Conservation (phyloP, 768 basidiomycete species). For the Phanerochaete sordida region DNA sequence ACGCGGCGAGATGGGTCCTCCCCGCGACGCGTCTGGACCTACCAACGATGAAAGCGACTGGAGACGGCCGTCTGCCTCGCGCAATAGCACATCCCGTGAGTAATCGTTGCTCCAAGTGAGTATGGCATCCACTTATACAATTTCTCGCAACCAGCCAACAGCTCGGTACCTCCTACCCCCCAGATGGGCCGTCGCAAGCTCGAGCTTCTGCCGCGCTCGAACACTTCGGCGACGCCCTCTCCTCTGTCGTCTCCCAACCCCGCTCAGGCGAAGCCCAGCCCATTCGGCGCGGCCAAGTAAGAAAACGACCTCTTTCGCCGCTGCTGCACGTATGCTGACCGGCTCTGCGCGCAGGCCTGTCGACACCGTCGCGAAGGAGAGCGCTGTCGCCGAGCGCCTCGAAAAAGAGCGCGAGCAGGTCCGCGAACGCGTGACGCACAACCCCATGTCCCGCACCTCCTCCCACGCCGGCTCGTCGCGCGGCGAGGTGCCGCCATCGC, state of each 20-base stretch:
- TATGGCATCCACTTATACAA: background rate
- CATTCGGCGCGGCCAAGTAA: constrained; percentile 86
- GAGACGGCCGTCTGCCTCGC: constrained; percentile 52
- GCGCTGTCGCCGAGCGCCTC: constrained; percentile 66
- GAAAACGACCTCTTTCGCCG: constrained; percentile 16
- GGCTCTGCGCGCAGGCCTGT: constrained; percentile 62
- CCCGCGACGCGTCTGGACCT: constrained; percentile 35
- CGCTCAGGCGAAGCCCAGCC: constrained; percentile 57
- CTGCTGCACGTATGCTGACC: background rate
- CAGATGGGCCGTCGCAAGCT: constrained; percentile 77
- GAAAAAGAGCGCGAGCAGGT: constrained; percentile 55
- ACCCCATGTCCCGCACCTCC: constrained; percentile 46
- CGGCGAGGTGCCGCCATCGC: constrained; percentile 1
- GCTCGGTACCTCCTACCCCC: constrained; percentile 79
- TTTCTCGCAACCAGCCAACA: constrained; percentile 54
- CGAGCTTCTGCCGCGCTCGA: constrained; percentile 80
- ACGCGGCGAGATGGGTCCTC: constrained; percentile 52
- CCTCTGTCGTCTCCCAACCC: constrained; percentile 81
- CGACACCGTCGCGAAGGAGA: constrained; percentile 75
- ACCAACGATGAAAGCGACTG: constrained; percentile 65
- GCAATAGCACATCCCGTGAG: constrained; percentile 63
- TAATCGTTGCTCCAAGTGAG: constrained; percentile 12
- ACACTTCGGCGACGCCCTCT: constrained; percentile 64
- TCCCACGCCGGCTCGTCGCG: constrained; percentile 31
- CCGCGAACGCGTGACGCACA: constrained; percentile 30